These are phyloP conservation scores for Trebouxia sp. DNA, from an alignment of 139 green algal species.

Conservation along the genomic window DNA sequence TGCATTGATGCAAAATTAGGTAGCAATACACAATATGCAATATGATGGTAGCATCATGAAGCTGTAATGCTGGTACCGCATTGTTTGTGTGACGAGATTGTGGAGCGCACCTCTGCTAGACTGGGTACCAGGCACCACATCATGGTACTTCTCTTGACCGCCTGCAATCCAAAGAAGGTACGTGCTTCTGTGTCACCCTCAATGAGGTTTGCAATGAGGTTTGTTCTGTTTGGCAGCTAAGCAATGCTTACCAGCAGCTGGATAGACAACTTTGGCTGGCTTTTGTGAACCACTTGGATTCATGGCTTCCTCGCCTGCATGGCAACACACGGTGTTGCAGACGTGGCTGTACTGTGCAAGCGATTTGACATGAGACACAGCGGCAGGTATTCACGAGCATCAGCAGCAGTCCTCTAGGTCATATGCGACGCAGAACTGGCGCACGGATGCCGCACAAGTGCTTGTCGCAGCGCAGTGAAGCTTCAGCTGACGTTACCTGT, in stretches of 20 bases:
- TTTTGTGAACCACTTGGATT: background rate
- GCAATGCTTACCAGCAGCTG: background rate
- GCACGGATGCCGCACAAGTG: no score
- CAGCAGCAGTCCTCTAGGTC: no score
- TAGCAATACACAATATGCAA: background rate
- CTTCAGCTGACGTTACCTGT: no score
- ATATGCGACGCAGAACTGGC: no score
- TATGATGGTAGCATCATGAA: background rate
- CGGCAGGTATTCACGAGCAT: no score
- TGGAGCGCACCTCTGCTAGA: background rate
- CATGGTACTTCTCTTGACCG: background rate
- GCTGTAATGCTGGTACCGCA: no score
- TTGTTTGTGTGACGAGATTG: background rate
- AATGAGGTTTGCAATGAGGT: background rate
- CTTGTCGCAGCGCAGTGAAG: no score
- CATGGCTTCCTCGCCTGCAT: background rate
- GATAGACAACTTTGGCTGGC: slow-evolving; percentile 1
- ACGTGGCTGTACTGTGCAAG: no score
- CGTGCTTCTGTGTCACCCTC: background rate
- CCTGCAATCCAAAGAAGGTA: background rate
- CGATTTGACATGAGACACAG: no score
- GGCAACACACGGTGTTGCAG: no score
- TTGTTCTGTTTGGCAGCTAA: background rate
- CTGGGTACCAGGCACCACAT: background rate
- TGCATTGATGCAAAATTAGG: background rate